Conservation (phyloP, 345 rosid species). For the Physaria fendleri region DNA sequence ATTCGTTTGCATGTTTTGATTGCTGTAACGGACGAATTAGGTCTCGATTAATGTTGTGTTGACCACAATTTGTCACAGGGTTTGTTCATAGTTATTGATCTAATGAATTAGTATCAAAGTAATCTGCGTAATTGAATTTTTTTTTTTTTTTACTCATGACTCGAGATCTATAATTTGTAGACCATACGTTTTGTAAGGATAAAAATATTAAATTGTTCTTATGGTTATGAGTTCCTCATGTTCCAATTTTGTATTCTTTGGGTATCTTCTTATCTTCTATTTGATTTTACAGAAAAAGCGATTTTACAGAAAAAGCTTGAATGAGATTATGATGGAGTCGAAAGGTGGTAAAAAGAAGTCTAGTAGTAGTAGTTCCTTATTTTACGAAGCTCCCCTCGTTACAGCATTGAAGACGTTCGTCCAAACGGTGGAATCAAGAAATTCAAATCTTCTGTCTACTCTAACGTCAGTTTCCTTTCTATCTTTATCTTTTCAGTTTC, state of each 20-base stretch:
- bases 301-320: no score
- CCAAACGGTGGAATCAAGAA: constrained; percentile 91
- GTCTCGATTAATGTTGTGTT: no score
- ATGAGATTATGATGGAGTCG: constrained; percentile 84
- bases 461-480: constrained; percentile 61
- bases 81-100: no score
- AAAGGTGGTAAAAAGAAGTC: constrained; percentile 80
- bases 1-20: not conserved
- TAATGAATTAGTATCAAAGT: no score
- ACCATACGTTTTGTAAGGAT: no score
- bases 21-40: not conserved
- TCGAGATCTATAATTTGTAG: no score
- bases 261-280: not conserved
- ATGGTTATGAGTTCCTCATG: no score
- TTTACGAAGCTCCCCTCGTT: constrained; percentile 90
- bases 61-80: no score
- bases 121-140: no score
- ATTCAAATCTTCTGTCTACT: constrained; percentile 90
- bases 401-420: constrained; percentile 87
- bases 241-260: not conserved
- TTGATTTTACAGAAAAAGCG: constrained; percentile 20
- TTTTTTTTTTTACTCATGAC: no score
- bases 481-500: no score
- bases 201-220: no score
- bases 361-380: constrained; percentile 30